Evolutionary conservation across 2,329 filamentous ascomycete species (phyloP), one percentile per base, ranked within the genome.

Genomic region (Xylariaceae sp.): DNA sequence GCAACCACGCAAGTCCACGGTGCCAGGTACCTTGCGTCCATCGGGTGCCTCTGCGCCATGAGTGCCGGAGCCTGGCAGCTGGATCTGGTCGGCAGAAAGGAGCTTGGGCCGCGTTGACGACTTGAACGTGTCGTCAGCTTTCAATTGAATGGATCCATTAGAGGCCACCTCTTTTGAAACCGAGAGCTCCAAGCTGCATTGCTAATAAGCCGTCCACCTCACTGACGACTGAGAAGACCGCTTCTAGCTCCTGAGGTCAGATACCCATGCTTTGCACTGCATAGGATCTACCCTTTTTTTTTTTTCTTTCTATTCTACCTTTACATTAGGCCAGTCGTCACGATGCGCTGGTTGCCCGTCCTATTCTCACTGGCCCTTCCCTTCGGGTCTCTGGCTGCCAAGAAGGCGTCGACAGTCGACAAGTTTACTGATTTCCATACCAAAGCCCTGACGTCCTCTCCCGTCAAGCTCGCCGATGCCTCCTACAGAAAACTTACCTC

Each of bases 391-490:
- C 62, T 83, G 31, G 80, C 84, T 39, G 85, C 84, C 61, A 81
- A 85, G 63, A 69, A 81, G 37, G 59, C 74, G 11, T 51, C 64
- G 39, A 56, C 64, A 31, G 67, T 60, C 47, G 79, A 87, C 62
- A 81, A 78, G 57, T 95, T 91, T 71, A 63, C 77, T 49, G 74
- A 79, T 44, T 91, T 82, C 68, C 81, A 85, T 61, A 62, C 78
- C 50, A 82, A 89, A 63, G 73, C 85, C 44, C 74, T 83, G 43
- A 71, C 74, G 33, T 76, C 78, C 3, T 67, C 77, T 19, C 84
- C 89, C 4, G 57, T 95, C 60, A 88, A 88, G 69, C 80, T 98
- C 53, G 76, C 83, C 64, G 89, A 95, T 64, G 67, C 69, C 18
- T 72, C 75, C 36, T 98, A 93, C 73, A 75, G 78, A 53, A 78